A percentile compares a stretch with the other conserved stretches of the same genome.
Evolutionary conservation across 768 basidiomycete genomes (phyloP).

Genomic region (Lactarius evosmus): DNA sequence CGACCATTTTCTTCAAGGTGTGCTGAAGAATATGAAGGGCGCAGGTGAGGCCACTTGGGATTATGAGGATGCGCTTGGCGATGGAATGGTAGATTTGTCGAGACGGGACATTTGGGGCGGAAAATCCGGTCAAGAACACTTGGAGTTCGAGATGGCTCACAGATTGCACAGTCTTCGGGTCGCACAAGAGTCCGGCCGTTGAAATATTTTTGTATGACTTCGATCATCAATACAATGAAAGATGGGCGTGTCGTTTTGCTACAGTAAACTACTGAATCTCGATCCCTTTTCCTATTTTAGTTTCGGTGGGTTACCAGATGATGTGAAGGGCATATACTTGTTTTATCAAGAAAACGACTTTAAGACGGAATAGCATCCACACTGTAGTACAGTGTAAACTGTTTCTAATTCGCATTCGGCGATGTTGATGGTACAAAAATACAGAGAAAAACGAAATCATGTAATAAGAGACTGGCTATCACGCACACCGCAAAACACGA

Average conservation of each 20-base stretch:
- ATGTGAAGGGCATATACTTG: neutral
- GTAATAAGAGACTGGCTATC: too few relatives aligned
- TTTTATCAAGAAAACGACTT: neutral
- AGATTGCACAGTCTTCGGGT: neutral
- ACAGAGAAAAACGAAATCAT: neutral
- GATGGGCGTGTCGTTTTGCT: too few relatives aligned
- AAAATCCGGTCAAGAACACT: neutral
- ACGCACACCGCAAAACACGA: too few relatives aligned
- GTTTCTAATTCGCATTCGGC: neutral
- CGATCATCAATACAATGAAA: too few relatives aligned
- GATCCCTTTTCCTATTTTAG: too few relatives aligned
- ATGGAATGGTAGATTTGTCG: neutral
- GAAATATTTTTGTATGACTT: too few relatives aligned
- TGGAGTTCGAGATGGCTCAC: neutral
- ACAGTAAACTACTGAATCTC: too few relatives aligned
- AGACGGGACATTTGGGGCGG: neutral
- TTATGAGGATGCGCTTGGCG: slow-evolving; percentile 5
- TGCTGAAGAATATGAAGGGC: slow-evolving; percentile 17
- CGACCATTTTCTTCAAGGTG: slow-evolving; percentile 4
- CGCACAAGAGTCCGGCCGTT: neutral
- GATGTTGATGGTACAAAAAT: neutral
- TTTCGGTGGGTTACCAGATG: too few relatives aligned
- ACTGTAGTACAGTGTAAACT: neutral
- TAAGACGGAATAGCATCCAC: neutral
- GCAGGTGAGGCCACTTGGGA: neutral